Evolutionary conservation across 2,329 filamentous ascomycete genomes (phyloP).

Genomic region (Zymoseptoria tritici): DNA sequence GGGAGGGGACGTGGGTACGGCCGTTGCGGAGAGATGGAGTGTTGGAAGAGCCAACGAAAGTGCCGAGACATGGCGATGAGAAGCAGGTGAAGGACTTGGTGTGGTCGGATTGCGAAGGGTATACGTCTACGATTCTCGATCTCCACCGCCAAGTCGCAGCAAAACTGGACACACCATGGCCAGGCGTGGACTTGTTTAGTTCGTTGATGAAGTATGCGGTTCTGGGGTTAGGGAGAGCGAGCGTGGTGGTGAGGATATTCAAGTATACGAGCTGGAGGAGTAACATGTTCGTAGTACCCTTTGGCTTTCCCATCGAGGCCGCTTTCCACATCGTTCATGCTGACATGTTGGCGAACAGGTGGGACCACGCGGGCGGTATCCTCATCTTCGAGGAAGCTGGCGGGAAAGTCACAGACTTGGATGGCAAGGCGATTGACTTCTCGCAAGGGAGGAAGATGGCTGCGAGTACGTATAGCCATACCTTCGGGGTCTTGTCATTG

Average conservation of each 20-base stretch:
- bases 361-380: slow-evolving; percentile 50
- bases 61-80: slow-evolving; percentile 18
- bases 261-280: slow-evolving; percentile 18
- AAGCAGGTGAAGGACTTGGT: slow-evolving; percentile 29
- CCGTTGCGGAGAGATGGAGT: slow-evolving; percentile 14
- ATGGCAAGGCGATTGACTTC: slow-evolving; percentile 45
- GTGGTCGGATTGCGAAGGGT: slow-evolving; percentile 41
- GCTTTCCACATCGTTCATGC: slow-evolving; percentile 18
- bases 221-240: slow-evolving; percentile 15
- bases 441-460: slow-evolving; percentile 20
- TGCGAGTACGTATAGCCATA: slow-evolving; percentile 9
- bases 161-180: slow-evolving; percentile 39
- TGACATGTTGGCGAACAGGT: slow-evolving; percentile 19
- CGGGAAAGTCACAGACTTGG: slow-evolving; percentile 44
- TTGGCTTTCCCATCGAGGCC: no score
- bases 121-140: slow-evolving; percentile 33
- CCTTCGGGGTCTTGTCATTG: background rate
- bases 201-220: slow-evolving; percentile 40
- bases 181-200: slow-evolving; percentile 45
- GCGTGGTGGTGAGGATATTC: slow-evolving; percentile 19
- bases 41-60: slow-evolving; percentile 9
- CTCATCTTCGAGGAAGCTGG: slow-evolving; percentile 46
- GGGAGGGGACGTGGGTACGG: slow-evolving; percentile 37
- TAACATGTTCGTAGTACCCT: slow-evolving; percentile 37
- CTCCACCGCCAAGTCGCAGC: slow-evolving; percentile 33